Evolutionary conservation across 768 basidiomycete species (phyloP).

Genomic region (Tricholoma flavovirens): DNA sequence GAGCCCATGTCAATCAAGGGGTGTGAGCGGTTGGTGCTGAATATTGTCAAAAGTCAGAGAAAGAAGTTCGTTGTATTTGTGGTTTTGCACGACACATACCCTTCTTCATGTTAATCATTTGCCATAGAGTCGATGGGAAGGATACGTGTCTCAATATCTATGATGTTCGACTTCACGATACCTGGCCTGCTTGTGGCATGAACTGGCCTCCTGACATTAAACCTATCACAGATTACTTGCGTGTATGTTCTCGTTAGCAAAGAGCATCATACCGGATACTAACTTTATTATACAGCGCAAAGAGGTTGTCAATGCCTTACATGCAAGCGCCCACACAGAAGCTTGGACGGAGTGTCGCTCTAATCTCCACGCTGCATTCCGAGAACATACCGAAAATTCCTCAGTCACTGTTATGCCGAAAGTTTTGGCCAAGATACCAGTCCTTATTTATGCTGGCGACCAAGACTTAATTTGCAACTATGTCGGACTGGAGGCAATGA

Average conservation of each 20-base stretch:
- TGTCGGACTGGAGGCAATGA: slow-evolving; percentile 82
- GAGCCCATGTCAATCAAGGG: slow-evolving; percentile 50
- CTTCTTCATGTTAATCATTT: neutral
- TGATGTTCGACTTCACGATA: slow-evolving; percentile 87
- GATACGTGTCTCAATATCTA: slow-evolving; percentile 90
- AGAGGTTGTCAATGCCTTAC: slow-evolving; percentile 79
- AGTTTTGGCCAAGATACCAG: slow-evolving; percentile 71
- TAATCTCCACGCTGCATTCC: slow-evolving; percentile 59
- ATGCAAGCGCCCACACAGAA: slow-evolving; percentile 70
- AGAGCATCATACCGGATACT: slow-evolving; percentile 1
- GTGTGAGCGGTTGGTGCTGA: slow-evolving; percentile 57
- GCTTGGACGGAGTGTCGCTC: slow-evolving; percentile 86
- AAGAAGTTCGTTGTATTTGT: slow-evolving; percentile 28
- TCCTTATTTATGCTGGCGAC: slow-evolving; percentile 92
- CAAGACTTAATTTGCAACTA: slow-evolving; percentile 98
- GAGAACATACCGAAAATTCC: slow-evolving; percentile 51
- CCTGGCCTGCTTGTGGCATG: slow-evolving; percentile 87
- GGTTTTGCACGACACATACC: neutral
- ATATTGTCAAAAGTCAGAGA: slow-evolving; percentile 35
- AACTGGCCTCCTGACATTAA: slow-evolving; percentile 92
- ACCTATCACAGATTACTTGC: slow-evolving; percentile 70
- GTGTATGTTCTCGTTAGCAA: slow-evolving; percentile 43
- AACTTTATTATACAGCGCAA: slow-evolving; percentile 44
- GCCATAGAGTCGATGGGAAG: slow-evolving; percentile 55
- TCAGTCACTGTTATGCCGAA: slow-evolving; percentile 72